phyloP scores from a whole-genome alignment of 345 rosid species.

The Xanthoceras sorbifolium region DNA sequence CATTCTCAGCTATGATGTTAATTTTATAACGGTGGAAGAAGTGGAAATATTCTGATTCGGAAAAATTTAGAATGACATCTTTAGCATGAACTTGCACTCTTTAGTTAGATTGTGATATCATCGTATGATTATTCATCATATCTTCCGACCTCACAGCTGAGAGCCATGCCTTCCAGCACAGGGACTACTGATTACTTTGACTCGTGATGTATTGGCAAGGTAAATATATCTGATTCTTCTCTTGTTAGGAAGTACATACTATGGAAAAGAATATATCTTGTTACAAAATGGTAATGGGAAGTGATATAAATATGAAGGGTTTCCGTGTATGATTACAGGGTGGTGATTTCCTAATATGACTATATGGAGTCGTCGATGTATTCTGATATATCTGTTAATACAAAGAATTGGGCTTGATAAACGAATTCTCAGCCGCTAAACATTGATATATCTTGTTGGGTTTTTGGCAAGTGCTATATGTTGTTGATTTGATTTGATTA shows the following conservation, averaged over 20 bases:
- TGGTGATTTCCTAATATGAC: not conserved
- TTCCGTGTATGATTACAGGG: not conserved
- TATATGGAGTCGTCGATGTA: not conserved
- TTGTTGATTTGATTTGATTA: not conserved
- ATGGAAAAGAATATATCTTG: not conserved
- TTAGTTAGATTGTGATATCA: not conserved
- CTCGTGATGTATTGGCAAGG: not conserved
- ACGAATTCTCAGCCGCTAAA: not conserved
- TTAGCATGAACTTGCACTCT: not conserved
- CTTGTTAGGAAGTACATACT: not conserved
- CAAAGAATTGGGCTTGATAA: no score
- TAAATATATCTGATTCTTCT: conserved; percentile 4
- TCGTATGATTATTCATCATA: not conserved
- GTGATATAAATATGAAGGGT: not conserved
- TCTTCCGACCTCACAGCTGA: not conserved
- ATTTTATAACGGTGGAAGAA: no score
- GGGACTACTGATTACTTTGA: not conserved
- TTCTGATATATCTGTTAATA: conserved; percentile 6
- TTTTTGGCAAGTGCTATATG: not conserved
- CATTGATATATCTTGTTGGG: not conserved
- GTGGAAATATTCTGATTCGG: not conserved
- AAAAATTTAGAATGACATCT: not conserved
- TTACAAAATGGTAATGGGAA: not conserved
- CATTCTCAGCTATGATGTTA: no score
- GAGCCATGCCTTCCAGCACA: not conserved